Evolutionary conservation across 169 alveolate species (phyloP), one percentile per base, ranked within the genome.

Genomic region (Pseudocohnilembus persalinus): DNA sequence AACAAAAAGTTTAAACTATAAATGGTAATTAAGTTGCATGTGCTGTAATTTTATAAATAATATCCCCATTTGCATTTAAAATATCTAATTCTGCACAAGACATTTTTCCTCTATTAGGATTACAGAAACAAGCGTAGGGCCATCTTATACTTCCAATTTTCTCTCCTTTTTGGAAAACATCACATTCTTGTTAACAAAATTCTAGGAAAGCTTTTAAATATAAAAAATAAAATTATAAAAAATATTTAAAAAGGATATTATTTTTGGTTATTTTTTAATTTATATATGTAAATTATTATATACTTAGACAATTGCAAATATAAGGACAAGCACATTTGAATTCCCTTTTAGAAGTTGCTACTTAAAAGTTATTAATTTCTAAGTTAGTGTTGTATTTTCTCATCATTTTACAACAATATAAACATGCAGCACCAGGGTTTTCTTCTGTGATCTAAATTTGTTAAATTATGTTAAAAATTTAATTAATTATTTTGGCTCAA

Each of bases 61-160:
- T 64, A 72, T 79, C 49, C 0, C 76, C 84, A 0, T 0, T 25
- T 20, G 84, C 32, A 27, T 79, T 76, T 33, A 26, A 49, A 79
- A 79, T 31, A 79, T 79, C 84, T 29, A 79, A 79, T 79, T 79
- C 84, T 49, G 30, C n/a, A 73, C 84, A 79, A 79, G 76, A 49
- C 35, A 27, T 34, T 28, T 34, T 34, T 49, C 84, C 84, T 79
- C 84, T 79, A 63, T 68, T 68, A 33, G 82, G 82, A 33, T 68
- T 33, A 72, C 82, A 77, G 34, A 68, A 68, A 11, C 63, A 68
- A 35, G 76, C 34, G 76, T 73, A 79, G 64, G 84, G 84, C 84
- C 84, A 79, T 79, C 49, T 73, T 26, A 73, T 33, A 30, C 31
- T 29, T 34, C 84, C 84, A 29, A 79, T 35, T n/a, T 29, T 0